phyloP scores from a whole-genome alignment of 352 stramenopile genomes.

The Phytophthora idaei region DNA sequence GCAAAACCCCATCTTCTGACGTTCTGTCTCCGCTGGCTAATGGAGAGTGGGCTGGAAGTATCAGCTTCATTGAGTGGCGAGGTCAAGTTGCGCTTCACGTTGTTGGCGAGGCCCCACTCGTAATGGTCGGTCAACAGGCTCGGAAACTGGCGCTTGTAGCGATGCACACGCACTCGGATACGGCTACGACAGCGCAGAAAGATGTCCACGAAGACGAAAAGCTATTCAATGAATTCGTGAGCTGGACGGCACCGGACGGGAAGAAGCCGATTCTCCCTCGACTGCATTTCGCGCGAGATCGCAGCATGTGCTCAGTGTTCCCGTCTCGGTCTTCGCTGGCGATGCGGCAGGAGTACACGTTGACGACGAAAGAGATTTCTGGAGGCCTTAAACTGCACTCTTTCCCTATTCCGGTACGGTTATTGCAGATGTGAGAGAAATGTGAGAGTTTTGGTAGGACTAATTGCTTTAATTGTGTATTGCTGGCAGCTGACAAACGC shows the following conservation, averaged over 20 bases:
- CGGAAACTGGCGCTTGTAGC: slow-evolving; percentile 75
- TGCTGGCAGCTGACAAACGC: slow-evolving; percentile 54
- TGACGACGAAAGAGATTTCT: slow-evolving; percentile 89
- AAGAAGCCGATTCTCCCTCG: slow-evolving; percentile 73
- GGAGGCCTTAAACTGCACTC: slow-evolving; percentile 76
- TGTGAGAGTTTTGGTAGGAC: not conserved
- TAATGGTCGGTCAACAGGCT: slow-evolving; percentile 82
- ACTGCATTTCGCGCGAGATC: slow-evolving; percentile 77
- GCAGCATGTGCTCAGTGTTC: slow-evolving; percentile 75
- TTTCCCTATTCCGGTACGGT: slow-evolving; percentile 78
- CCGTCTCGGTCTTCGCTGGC: slow-evolving; percentile 49
- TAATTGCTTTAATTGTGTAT: slow-evolving; percentile 20
- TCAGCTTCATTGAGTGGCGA: slow-evolving; percentile 89
- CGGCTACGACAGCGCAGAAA: slow-evolving; percentile 23
- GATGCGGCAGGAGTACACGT: slow-evolving; percentile 81
- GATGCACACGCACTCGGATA: slow-evolving; percentile 57
- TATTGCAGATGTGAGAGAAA: not conserved
- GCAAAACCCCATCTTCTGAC: slow-evolving; percentile 33
- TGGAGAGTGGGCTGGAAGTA: slow-evolving; percentile 75
- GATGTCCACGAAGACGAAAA: slow-evolving; percentile 76
- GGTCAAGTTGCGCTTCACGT: slow-evolving; percentile 79
- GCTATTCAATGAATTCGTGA: slow-evolving; percentile 87
- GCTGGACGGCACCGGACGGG: slow-evolving; percentile 64
- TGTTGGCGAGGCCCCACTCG: slow-evolving; percentile 70
- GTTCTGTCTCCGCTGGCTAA: slow-evolving; percentile 53